Base-by-base conservation (phyloP, 192 early-diverging fungal species). In the Geranomyces variabilis region DNA sequence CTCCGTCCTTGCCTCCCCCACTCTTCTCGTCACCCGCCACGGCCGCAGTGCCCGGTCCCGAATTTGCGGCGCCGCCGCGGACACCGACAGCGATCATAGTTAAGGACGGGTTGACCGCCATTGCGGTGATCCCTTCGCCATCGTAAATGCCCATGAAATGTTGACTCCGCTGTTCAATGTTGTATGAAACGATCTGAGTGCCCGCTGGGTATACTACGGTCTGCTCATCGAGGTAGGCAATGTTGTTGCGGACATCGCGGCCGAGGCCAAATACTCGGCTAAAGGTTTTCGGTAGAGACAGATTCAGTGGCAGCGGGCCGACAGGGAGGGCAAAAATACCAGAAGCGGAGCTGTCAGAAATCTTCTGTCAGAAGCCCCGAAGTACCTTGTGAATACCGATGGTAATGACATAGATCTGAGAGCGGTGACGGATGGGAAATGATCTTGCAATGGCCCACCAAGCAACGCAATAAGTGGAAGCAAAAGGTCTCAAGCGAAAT, bases 181-280 rank as follows among this genome's bases (percentile, higher is more conserved):
- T 87, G 78, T 83, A 87, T 13, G 69, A 57, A 19, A 84, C 74
- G 45, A 87, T 66, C 41, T 84, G 78, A 12, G 77, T 74, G 6
- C 84, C 83, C 10, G 84, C 80, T 5, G 84, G 82, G 62, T 87
- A 87, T 47, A 83, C 36, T 29, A 86, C 33, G 0, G 80, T 79
- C 59, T 77, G 75, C 19, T 86, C 86, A 55, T 87, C 84, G 12
- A 83, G n/a, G 61, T 79, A 82, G 22, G 21, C 53, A 33, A 80
- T 45, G 63, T 80, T 79, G 67, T 77, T 75, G 10, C 29, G 47
- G 31, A 87, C 80, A 49, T 79, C 74, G 22, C 60, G 66, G 59
- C 75, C 81, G 33, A 87, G 29, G 8, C 85, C 82, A 73, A 87
- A 87, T 1, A 87, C 80, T 71, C 84, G 79, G 41, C 81, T 80